Percentiles rank a stretch among this genome's conserved stretches.
These are phyloP conservation scores for Wilcoxina mikolae DNA, from an alignment of 495 filamentous ascomycete species.

Conservation along the genomic window DNA sequence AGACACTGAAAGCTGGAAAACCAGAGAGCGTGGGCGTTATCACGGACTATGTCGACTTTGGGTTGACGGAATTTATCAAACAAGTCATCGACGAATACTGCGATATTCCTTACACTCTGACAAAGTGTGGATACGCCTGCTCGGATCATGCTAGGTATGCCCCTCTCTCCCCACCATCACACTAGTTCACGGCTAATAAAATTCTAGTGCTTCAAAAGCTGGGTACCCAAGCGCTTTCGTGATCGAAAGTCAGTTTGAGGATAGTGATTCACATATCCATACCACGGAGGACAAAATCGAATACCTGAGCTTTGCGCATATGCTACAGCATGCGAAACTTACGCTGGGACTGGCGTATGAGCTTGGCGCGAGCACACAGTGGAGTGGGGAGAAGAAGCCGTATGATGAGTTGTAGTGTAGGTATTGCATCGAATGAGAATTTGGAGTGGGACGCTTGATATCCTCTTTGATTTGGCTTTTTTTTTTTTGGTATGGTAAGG, in stretches of 20 bases:
- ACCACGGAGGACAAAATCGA: conserved; percentile 76
- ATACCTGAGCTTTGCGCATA: conserved; percentile 87
- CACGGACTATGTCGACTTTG: conserved; percentile 73
- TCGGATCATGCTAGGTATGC: conserved; percentile 92
- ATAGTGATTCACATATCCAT: conserved; percentile 80
- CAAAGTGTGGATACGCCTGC: conserved; percentile 94
- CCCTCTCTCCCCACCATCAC: conserved; percentile 57
- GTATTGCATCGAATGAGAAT: too few relatives aligned
- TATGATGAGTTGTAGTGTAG: too few relatives aligned
- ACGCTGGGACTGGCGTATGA: conserved; percentile 84
- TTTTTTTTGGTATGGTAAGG: too few relatives aligned
- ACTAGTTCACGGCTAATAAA: background rate
- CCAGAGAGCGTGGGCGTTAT: conserved; percentile 85
- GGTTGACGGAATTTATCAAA: conserved; percentile 84
- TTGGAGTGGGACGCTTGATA: too few relatives aligned
- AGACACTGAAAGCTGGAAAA: conserved; percentile 67
- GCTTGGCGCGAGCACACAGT: conserved; percentile 17
- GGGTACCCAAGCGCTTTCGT: conserved; percentile 94
- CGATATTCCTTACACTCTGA: conserved; percentile 74
- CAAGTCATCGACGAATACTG: conserved; percentile 59
- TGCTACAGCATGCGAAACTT: conserved; percentile 91
- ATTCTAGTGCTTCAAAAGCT: conserved; percentile 46
- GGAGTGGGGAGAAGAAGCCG: background rate
- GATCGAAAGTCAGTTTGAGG: conserved; percentile 48
- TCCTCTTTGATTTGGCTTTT: too few relatives aligned